A percentile compares a stretch with the other conserved stretches of the same genome.
Conservation (phyloP, 78 protist genomes). For the Protostelium mycophagum region DNA sequence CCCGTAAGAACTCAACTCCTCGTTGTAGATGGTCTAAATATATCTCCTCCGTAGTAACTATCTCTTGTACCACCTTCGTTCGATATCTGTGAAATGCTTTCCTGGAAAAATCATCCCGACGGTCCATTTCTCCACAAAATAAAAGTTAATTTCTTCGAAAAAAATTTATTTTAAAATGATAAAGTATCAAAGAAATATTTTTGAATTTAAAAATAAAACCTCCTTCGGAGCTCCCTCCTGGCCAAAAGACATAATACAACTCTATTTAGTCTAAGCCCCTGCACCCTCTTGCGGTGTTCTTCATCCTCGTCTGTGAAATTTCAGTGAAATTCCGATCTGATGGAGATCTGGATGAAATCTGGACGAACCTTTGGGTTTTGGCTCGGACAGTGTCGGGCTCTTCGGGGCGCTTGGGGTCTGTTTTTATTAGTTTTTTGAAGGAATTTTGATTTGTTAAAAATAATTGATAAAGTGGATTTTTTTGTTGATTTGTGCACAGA, state of each 20-base stretch:
- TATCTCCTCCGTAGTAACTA: background rate
- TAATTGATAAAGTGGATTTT: too few species aligned
- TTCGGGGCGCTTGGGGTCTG: too few species aligned
- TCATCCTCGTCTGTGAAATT: background rate
- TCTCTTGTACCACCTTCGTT: background rate
- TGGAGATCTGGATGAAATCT: too few species aligned
- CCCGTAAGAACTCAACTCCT: background rate
- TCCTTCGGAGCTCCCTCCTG: background rate
- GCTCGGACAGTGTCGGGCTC: too few species aligned
- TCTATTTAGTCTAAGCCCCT: background rate
- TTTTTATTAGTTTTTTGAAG: too few species aligned
- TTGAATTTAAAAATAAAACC: background rate
- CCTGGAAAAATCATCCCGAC: background rate
- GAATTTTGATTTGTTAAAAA: too few species aligned
- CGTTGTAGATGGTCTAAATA: background rate
- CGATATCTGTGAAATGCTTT: background rate
- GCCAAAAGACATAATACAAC: background rate
- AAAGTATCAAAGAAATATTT: background rate
- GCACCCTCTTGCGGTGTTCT: background rate
- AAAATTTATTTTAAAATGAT: too few species aligned
- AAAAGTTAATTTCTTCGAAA: too few species aligned
- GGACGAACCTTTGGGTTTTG: too few species aligned
- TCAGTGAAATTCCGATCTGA: too few species aligned
- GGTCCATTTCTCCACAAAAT: too few species aligned
- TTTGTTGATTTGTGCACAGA: too few species aligned